Evolutionary conservation across 441 rosid species (phyloP).

Genomic region (Populus trichocarpa): DNA sequence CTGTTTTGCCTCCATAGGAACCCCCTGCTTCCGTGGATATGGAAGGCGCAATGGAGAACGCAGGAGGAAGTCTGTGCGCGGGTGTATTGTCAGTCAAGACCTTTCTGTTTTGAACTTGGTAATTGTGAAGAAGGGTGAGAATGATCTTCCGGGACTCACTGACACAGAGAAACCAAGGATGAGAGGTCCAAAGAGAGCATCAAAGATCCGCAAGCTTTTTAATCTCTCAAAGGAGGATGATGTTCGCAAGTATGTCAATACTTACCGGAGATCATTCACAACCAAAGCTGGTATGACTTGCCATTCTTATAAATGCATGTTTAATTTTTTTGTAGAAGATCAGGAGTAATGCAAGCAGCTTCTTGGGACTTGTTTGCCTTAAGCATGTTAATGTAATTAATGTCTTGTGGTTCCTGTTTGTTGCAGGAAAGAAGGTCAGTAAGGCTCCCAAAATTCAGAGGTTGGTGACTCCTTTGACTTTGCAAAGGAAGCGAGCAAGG

Average conservation of each 20-base stretch:
- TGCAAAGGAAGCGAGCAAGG: conserved; percentile 50
- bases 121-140: conserved; percentile 46
- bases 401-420: background rate
- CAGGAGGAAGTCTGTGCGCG: conserved; percentile 47
- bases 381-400: background rate
- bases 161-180: conserved; percentile 47
- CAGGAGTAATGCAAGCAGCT: background rate
- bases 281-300: conserved; percentile 32
- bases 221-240: conserved; percentile 53
- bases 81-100: conserved; percentile 51
- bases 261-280: conserved; percentile 43
- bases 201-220: conserved; percentile 52
- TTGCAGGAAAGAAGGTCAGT: conserved; percentile 44
- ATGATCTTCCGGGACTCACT: conserved; percentile 41
- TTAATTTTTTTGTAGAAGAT: background rate
- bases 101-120: conserved; percentile 48
- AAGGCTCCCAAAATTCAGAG: conserved; percentile 55
- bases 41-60: conserved; percentile 49
- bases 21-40: conserved; percentile 46
- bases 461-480: conserved; percentile 48
- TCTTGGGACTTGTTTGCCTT: background rate
- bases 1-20: conserved; percentile 24
- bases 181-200: conserved; percentile 57
- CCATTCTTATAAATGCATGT: background rate
- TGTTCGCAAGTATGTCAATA: conserved; percentile 46